A percentile compares a stretch with the other conserved stretches of the same genome.
These are phyloP conservation scores for Diaporthe caulivora DNA, from an alignment of 2,329 filamentous ascomycete species.

Conservation along the genomic window DNA sequence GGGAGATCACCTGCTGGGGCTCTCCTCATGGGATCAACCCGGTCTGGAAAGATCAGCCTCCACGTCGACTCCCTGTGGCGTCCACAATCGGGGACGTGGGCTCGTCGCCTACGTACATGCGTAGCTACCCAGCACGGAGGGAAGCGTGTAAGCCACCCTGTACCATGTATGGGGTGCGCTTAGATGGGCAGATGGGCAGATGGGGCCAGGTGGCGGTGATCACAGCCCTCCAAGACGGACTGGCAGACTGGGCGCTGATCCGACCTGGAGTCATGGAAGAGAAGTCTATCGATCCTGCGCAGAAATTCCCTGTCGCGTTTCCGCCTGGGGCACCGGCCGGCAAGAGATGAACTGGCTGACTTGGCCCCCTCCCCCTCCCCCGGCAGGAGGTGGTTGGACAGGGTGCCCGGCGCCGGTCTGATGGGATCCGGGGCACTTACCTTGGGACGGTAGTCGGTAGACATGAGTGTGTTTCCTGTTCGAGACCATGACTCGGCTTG, in stretches of 20 bases:
- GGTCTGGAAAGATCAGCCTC: conserved; percentile 20
- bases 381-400: not conserved
- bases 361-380: not conserved
- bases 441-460: conserved; percentile 19
- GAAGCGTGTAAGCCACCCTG: conserved; percentile 11
- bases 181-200: not conserved
- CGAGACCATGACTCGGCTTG: not conserved
- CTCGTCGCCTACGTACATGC: not conserved
- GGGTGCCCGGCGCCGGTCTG: conserved; percentile 19
- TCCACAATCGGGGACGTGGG: conserved; percentile 17
- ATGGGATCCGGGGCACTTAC: conserved; percentile 6
- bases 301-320: not conserved
- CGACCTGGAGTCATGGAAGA: not conserved
- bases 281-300: conserved; percentile 28
- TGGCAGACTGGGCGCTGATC: conserved; percentile 7
- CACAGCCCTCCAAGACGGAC: conserved; percentile 5
- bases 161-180: not conserved
- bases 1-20: conserved; percentile 13
- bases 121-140: not conserved
- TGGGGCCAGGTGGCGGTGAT: conserved; percentile 1
- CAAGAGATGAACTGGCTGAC: not conserved
- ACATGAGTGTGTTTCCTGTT: conserved; percentile 9
- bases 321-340: conserved; percentile 10
- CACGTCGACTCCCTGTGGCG: not conserved
- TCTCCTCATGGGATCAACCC: conserved; percentile 17